These are phyloP conservation scores for Aureobasidium sp. DNA, from an alignment of 2,329 filamentous ascomycete species.

Conservation along the genomic window DNA sequence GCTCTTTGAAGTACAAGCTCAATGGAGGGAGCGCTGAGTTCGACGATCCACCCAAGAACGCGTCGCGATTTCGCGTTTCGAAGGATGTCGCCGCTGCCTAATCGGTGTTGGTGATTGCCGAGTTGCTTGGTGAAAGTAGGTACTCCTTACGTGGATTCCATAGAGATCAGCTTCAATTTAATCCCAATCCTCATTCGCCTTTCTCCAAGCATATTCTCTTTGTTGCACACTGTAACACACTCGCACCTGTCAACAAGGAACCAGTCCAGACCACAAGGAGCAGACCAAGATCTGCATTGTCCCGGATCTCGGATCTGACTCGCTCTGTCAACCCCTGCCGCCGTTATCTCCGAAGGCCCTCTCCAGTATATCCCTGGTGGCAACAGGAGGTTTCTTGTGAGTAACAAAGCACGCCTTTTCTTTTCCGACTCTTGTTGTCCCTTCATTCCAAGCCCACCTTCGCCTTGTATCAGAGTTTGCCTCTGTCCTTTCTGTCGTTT, in stretches of 20 bases:
- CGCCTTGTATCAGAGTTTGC: background rate
- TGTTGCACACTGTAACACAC: background rate
- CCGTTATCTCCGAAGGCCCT: background rate
- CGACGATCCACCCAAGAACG: background rate
- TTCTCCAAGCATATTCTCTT: background rate
- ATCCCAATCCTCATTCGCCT: background rate
- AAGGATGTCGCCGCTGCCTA: background rate
- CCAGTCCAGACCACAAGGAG: background rate
- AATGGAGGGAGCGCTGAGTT: background rate
- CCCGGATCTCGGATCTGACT: slow-evolving; percentile 8
- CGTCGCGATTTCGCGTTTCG: background rate
- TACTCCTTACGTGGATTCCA: background rate
- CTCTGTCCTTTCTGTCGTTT: background rate
- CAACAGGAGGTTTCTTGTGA: background rate
- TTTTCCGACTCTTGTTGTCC: background rate
- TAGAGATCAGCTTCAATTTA: background rate
- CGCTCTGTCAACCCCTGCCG: background rate
- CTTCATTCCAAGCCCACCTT: background rate
- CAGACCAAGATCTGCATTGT: slow-evolving; percentile 1
- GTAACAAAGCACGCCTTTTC: background rate
- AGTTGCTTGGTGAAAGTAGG: background rate
- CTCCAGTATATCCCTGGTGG: slow-evolving; percentile 4
- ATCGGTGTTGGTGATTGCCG: background rate
- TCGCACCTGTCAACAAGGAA: slow-evolving; percentile 4
- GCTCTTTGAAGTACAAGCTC: background rate